These are phyloP conservation scores for Penicillium antarcticum DNA, from an alignment of 495 filamentous ascomycete species.

Conservation along the genomic window DNA sequence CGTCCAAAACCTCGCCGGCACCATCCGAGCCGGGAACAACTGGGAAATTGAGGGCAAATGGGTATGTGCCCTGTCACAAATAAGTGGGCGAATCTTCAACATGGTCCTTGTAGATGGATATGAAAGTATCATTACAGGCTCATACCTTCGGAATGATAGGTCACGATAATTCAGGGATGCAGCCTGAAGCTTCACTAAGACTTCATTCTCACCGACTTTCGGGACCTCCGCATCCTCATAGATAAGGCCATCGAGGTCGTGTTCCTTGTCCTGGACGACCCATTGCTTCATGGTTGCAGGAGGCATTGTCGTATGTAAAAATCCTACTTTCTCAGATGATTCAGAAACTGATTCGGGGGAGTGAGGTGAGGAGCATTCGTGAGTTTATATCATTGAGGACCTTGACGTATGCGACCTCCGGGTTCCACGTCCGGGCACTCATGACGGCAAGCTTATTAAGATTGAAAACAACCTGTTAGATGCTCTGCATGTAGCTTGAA, in stretches of 20 bases:
- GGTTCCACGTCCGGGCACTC: slow-evolving; percentile 9
- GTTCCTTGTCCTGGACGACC: slow-evolving; percentile 51
- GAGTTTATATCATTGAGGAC: neutral
- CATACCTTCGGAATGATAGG: slow-evolving; percentile 65
- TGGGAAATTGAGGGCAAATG: slow-evolving; percentile 55
- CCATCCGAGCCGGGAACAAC: slow-evolving; percentile 76
- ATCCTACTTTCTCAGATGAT: neutral
- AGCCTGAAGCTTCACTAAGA: slow-evolving; percentile 71
- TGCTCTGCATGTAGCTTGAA: neutral
- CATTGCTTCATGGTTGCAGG: slow-evolving; percentile 63
- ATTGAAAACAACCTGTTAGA: neutral
- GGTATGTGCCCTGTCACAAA: slow-evolving; percentile 56
- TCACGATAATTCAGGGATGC: slow-evolving; percentile 84
- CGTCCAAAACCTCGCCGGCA: slow-evolving; percentile 66
- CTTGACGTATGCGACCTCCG: slow-evolving; percentile 19
- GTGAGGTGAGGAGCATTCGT: neutral
- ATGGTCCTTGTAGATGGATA: too few species aligned
- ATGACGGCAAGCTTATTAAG: slow-evolving; percentile 18
- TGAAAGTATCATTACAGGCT: neutral
- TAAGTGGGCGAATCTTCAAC: neutral
- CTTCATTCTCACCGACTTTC: slow-evolving; percentile 62
- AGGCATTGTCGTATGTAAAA: slow-evolving; percentile 30
- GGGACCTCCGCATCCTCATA: slow-evolving; percentile 54
- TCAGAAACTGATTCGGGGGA: neutral
- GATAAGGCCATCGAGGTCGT: slow-evolving; percentile 60